Percentiles rank a stretch among this genome's conserved stretches.
phyloP scores from a whole-genome alignment of 2,329 filamentous ascomycete species.

The Sporothrix luriei region DNA sequence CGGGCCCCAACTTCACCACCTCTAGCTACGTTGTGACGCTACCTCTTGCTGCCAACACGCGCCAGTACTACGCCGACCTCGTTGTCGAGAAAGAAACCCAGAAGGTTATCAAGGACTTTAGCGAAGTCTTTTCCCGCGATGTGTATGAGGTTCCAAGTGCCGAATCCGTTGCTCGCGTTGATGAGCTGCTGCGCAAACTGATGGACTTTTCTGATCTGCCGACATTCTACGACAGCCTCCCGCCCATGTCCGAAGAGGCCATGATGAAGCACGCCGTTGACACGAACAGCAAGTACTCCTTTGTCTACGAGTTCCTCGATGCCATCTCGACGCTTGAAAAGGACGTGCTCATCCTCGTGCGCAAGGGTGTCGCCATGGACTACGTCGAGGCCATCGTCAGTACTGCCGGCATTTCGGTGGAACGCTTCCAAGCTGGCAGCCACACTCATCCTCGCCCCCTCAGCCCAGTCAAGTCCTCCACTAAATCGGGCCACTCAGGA shows the following conservation, averaged over 20 bases:
- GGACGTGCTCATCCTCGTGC: constrained; percentile 58
- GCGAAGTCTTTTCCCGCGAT: constrained; percentile 48
- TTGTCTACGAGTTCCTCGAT: constrained; percentile 59
- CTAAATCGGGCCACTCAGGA: background rate
- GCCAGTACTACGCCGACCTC: constrained; percentile 56
- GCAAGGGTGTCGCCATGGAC: constrained; percentile 53
- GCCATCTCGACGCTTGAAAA: constrained; percentile 48
- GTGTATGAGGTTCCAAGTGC: constrained; percentile 46
- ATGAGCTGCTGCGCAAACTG: constrained; percentile 55
- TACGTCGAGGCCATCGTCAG: constrained; percentile 56
- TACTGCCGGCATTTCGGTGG: constrained; percentile 44
- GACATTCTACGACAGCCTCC: constrained; percentile 53
- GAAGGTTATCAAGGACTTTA: constrained; percentile 51
- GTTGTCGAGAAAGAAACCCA: constrained; percentile 51
- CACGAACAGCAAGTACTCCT: constrained; percentile 63
- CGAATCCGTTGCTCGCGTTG: constrained; percentile 50
- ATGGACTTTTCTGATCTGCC: constrained; percentile 61
- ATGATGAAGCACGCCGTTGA: constrained; percentile 58
- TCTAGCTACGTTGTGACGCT: constrained; percentile 58
- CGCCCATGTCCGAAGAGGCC: constrained; percentile 47
- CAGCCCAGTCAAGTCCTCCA: background rate
- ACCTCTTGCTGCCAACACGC: constrained; percentile 57
- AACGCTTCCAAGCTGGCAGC: constrained; percentile 38
- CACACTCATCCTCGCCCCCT: background rate
- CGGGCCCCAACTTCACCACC: constrained; percentile 26